Evolutionary conservation across 345 rosid species (phyloP), one percentile per base, ranked within the genome.

Genomic region (Chamaenerion angustifolium): DNA sequence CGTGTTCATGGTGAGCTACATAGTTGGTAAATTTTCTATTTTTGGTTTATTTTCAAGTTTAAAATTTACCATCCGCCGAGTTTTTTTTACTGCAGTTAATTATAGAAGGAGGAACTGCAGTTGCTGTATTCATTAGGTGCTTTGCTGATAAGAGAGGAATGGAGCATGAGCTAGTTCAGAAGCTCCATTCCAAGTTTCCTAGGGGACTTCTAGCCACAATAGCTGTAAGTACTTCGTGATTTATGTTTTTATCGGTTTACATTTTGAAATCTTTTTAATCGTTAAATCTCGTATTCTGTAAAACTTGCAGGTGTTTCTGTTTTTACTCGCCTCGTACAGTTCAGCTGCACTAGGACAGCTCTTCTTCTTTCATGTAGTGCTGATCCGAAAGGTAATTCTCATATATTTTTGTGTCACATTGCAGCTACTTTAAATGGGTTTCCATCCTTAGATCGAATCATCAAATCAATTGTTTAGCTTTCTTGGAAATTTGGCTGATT

Each of bases 301-400:
- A 23, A 51, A 53, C 23, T 56, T 56, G 42, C 79, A 92, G 96
- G 68, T 87, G 58, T 9, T 87, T 60, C 49, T 92, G 72, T 78
- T 79, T 45, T 67, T 84, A 52, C 68, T 92, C 62, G 80, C 94
- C 11, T 80, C 83, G 49, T 92, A 84, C 56, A 80, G 98, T 45
- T 68, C 95, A 0, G 98, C 96, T 4, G 98, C 96, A 35, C 75
- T 92, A 81, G 95, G 96, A 21, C 96, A 92, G 66, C 96, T 92
- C 58, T 84, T 92, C 76, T 70, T 92, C 66, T 92, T 92, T 69
- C 96, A 87, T 62, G 75, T 80, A 43, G 94, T 92, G 73, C 94
- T 92, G 57, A 92, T 87, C 43, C 79, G 95, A 58, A 92, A 92
- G 95, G 96, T 90, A 69, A 69, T 12, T 44, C 23, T 14, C 17